These are phyloP conservation scores for Arthrobotrys iridis DNA, from an alignment of 2,329 filamentous ascomycete genomes.

Conservation along the genomic window DNA sequence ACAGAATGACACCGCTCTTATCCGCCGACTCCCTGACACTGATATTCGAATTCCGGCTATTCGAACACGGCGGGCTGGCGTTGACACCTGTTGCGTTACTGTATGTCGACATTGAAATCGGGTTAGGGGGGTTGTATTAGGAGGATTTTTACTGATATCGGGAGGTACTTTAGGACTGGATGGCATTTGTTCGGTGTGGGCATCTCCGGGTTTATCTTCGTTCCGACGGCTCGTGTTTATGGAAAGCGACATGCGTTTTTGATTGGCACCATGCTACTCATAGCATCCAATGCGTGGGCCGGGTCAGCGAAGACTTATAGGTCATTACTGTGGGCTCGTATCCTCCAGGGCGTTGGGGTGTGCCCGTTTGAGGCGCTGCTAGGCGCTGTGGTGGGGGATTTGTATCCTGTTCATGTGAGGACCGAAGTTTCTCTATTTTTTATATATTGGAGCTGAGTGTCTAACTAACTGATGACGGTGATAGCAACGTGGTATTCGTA, in stretches of 20 bases:
- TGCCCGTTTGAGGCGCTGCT: slow-evolving; percentile 91
- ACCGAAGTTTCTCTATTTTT: background rate
- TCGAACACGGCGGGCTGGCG: too few species aligned
- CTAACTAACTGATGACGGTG: background rate
- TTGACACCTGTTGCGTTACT: slow-evolving; percentile 47
- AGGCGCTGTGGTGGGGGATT: slow-evolving; percentile 86
- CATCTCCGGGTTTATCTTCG: slow-evolving; percentile 82
- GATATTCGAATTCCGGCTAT: slow-evolving; percentile 69
- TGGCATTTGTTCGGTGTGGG: slow-evolving; percentile 77
- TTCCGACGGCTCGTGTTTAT: slow-evolving; percentile 88
- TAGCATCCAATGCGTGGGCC: slow-evolving; percentile 80
- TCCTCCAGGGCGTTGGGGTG: slow-evolving; percentile 85
- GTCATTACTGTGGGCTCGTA: slow-evolving; percentile 78
- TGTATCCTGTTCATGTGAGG: slow-evolving; percentile 81
- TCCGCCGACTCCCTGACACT: slow-evolving; percentile 87
- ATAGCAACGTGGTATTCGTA: slow-evolving; percentile 79
- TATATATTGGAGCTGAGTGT: background rate
- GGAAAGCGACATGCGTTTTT: slow-evolving; percentile 91
- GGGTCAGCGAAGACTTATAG: slow-evolving; percentile 73
- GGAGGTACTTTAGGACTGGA: slow-evolving; percentile 70
- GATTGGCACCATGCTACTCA: slow-evolving; percentile 76
- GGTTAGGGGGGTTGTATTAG: background rate
- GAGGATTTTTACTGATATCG: slow-evolving; percentile 19
- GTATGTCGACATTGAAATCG: slow-evolving; percentile 20
- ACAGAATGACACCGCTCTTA: slow-evolving; percentile 78